These are phyloP conservation scores for Ascosphaera acerosa DNA, from an alignment of 2,329 filamentous ascomycete genomes.

Conservation along the genomic window DNA sequence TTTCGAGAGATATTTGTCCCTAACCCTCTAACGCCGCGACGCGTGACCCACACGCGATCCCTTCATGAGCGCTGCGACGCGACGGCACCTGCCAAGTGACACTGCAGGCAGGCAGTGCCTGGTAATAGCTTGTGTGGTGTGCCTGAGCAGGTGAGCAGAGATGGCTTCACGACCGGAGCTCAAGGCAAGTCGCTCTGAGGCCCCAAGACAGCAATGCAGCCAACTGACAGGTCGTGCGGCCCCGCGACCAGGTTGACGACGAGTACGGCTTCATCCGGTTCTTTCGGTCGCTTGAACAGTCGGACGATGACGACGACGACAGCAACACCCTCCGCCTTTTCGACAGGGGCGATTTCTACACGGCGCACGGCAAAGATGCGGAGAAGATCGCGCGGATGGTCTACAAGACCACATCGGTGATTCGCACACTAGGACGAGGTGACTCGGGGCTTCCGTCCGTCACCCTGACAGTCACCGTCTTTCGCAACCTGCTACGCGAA, in stretches of 20 bases:
- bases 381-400: slow-evolving; percentile 35
- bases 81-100: no score
- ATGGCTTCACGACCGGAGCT: slow-evolving; percentile 2
- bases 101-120: no score
- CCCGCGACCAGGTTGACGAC: slow-evolving; percentile 52
- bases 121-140: no score
- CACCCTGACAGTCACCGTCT: slow-evolving; percentile 85
- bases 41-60: no score
- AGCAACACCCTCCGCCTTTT: slow-evolving; percentile 57
- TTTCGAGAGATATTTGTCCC: no score
- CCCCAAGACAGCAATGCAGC: not conserved
- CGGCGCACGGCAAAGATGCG: slow-evolving; percentile 28
- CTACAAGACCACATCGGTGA: slow-evolving; percentile 92
- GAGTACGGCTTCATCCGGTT: slow-evolving; percentile 92
- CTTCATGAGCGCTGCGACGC: no score
- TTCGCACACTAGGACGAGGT: slow-evolving; percentile 65
- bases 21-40: no score
- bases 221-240: not conserved
- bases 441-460: slow-evolving; percentile 73
- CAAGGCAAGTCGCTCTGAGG: slow-evolving; percentile 1
- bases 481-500: slow-evolving; percentile 83
- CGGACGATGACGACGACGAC: slow-evolving; percentile 25
- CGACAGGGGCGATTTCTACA: slow-evolving; percentile 86
- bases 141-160: no score
- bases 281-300: slow-evolving; percentile 57